Evolutionary conservation across 2,329 filamentous ascomycete genomes (phyloP).

Genomic region (Aspergillus floridensis): DNA sequence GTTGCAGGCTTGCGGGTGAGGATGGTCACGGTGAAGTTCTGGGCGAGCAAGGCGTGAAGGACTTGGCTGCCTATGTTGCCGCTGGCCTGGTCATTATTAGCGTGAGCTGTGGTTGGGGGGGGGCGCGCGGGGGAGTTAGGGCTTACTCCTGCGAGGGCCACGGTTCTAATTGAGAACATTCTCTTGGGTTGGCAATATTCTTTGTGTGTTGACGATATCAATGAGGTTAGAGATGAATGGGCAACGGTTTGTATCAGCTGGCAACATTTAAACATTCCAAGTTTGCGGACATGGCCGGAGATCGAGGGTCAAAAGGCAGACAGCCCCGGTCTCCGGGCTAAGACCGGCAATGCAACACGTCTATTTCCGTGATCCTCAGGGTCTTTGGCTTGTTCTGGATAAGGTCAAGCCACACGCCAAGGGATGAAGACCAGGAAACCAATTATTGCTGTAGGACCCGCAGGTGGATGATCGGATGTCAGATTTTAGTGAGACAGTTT

Average conservation of each 20-base stretch:
- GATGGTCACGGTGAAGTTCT: conserved; percentile 17
- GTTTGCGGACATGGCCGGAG: not conserved
- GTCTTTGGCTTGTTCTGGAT: no score
- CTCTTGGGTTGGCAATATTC: no score
- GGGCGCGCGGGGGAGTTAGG: not conserved
- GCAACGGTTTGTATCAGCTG: no score
- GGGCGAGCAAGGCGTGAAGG: conserved; percentile 11
- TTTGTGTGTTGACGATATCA: no score
- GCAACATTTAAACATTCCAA: no score
- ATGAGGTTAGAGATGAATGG: no score
- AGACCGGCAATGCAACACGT: not conserved
- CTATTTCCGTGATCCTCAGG: no score
- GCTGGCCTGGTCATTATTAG: not conserved
- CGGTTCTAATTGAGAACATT: not conserved
- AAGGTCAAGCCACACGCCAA: no score
- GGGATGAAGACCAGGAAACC: no score
- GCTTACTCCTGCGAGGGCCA: not conserved
- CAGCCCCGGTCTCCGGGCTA: not conserved
- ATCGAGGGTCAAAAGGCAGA: not conserved
- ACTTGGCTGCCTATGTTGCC: not conserved
- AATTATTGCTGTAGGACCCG: no score
- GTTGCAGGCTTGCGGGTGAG: conserved; percentile 12
- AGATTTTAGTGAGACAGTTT: no score
- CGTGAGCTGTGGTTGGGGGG: not conserved
- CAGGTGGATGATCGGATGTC: no score